These are phyloP conservation scores for Penicillium soppii DNA, from an alignment of 495 filamentous ascomycete species.

Conservation along the genomic window DNA sequence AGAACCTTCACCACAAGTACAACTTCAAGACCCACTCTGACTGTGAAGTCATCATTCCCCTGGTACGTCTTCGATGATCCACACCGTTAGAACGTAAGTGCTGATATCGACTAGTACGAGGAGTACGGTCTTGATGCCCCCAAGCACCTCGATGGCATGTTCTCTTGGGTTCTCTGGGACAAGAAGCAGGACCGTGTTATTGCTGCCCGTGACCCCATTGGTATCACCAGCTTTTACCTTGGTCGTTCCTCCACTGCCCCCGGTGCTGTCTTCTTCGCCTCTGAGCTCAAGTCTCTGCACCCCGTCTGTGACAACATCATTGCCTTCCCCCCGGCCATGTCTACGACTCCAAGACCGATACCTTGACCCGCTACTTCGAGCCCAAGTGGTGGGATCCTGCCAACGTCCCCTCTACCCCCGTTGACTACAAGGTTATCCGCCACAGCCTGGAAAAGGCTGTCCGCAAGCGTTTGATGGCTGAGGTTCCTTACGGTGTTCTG, in stretches of 20 bases:
- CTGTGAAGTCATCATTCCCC: slow-evolving; percentile 94
- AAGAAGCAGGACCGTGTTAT: slow-evolving; percentile 86
- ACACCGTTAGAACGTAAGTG: neutral
- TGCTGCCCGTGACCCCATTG: slow-evolving; percentile 93
- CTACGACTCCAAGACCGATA: slow-evolving; percentile 86
- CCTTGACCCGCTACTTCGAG: slow-evolving; percentile 81
- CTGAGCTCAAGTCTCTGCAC: slow-evolving; percentile 90
- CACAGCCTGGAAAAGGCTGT: slow-evolving; percentile 85
- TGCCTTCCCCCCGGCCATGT: slow-evolving; percentile 93
- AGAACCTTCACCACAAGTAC: slow-evolving; percentile 74
- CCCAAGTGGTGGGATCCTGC: slow-evolving; percentile 89
- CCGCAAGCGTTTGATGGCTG: slow-evolving; percentile 95
- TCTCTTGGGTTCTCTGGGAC: slow-evolving; percentile 97
- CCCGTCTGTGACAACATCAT: slow-evolving; percentile 94
- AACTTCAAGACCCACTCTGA: slow-evolving; percentile 98
- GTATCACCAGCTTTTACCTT: slow-evolving; percentile 96
- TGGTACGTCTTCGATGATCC: slow-evolving; percentile 61
- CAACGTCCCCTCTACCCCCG: slow-evolving; percentile 71
- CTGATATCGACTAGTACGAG: slow-evolving; percentile 64
- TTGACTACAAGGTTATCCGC: slow-evolving; percentile 79
- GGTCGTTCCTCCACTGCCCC: slow-evolving; percentile 83
- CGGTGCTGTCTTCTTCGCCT: slow-evolving; percentile 88
- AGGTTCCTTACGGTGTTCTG: slow-evolving; percentile 95
- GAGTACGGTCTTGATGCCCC: slow-evolving; percentile 91
- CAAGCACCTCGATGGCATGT: slow-evolving; percentile 97